These are phyloP conservation scores for Phylloporus sp. DNA, from an alignment of 1,284 basidiomycete species.

Conservation along the genomic window DNA sequence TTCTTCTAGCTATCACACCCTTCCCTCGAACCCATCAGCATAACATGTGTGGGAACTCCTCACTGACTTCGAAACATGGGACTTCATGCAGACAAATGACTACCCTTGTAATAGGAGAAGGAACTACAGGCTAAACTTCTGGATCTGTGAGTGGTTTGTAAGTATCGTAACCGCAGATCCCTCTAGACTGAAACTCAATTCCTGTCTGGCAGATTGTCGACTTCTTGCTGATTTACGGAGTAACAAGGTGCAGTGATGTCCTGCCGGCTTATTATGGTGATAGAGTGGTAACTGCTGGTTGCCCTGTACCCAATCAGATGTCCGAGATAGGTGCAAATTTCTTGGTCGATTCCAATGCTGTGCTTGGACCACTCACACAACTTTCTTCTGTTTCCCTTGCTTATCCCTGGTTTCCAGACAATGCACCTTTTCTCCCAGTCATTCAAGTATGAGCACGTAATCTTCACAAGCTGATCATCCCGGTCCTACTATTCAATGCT, in stretches of 20 bases:
- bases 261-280: background rate
- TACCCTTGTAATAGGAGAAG: constrained; percentile 95
- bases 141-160: constrained; percentile 68
- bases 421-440: constrained; percentile 83
- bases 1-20: constrained; percentile 35
- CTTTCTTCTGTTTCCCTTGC: constrained; percentile 19
- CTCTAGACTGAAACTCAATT: constrained; percentile 80
- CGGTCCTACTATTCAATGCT: constrained; percentile 25
- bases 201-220: constrained; percentile 75
- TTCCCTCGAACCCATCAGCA: constrained; percentile 31
- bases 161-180: constrained; percentile 3
- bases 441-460: constrained; percentile 75
- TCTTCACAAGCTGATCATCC: constrained; percentile 11
- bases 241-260: constrained; percentile 4
- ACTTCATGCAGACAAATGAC: constrained; percentile 81
- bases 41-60: no score
- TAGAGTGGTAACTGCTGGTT: constrained; percentile 23
- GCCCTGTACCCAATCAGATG: constrained; percentile 42
- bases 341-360: constrained; percentile 16
- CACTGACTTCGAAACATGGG: no score
- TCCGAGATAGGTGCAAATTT: constrained; percentile 26
- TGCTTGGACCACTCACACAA: constrained; percentile 36
- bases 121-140: constrained; percentile 79
- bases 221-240: constrained; percentile 27
- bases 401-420: constrained; percentile 21